Evolutionary conservation across 768 basidiomycete species (phyloP).

Genomic region (Agrocybe pediades): DNA sequence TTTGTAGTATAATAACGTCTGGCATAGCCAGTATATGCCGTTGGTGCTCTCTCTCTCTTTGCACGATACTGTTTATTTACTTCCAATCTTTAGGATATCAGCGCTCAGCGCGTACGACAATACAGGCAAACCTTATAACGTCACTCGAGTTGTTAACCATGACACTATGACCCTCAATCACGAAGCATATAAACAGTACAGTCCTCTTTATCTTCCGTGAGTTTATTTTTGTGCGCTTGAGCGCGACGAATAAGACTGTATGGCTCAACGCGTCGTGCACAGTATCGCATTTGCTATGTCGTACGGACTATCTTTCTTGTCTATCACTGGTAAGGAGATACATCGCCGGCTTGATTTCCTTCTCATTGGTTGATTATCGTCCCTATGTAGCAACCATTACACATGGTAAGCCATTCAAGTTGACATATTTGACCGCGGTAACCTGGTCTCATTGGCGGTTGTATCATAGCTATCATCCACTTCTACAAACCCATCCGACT

Average conservation of each 20-base stretch:
- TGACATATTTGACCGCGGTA: neutral
- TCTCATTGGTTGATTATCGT: neutral
- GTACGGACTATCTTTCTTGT: constrained; percentile 62
- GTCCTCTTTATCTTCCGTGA: constrained; percentile 49
- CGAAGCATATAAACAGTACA: constrained; percentile 47
- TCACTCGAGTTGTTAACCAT: constrained; percentile 40
- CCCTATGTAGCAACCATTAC: constrained; percentile 43
- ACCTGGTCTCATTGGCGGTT: neutral
- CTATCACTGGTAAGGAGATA: constrained; percentile 52
- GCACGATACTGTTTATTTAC: neutral
- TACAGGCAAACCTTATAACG: constrained; percentile 46
- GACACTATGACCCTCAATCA: constrained; percentile 41
- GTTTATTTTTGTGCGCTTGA: constrained; percentile 8
- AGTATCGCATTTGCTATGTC: constrained; percentile 58
- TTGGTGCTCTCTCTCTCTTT: constrained; percentile 25
- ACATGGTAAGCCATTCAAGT: constrained; percentile 35
- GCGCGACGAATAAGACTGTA: neutral
- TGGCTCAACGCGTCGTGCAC: neutral
- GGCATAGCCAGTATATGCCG: constrained; percentile 63
- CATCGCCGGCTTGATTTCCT: constrained; percentile 4
- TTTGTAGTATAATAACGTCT: constrained; percentile 51
- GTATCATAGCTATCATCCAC: constrained; percentile 42
- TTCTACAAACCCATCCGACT: constrained; percentile 60
- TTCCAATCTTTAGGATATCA: constrained; percentile 34
- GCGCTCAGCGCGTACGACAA: constrained; percentile 62